Percentiles rank a stretch among this genome's conserved stretches.
Evolutionary conservation across 495 filamentous ascomycete genomes (phyloP).

Genomic region (Penicillium pancosmium): DNA sequence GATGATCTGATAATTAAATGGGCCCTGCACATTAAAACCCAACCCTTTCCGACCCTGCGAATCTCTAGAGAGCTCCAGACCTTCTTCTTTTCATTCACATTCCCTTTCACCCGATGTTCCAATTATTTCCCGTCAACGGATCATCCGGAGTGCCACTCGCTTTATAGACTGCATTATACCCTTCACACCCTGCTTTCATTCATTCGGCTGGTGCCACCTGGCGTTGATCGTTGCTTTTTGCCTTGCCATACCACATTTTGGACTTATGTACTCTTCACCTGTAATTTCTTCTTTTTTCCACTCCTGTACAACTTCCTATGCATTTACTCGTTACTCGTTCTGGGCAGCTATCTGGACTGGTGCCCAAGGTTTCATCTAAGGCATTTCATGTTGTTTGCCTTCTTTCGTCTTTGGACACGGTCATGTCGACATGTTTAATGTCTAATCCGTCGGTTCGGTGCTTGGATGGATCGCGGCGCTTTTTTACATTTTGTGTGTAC

Average conservation of each 20-base stretch:
- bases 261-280: neutral
- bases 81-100: slow-evolving; percentile 1
- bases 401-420: slow-evolving; percentile 10
- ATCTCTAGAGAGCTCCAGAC: neutral
- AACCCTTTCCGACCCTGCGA: neutral
- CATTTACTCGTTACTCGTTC: neutral
- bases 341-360: neutral
- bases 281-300: neutral
- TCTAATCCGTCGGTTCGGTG: slow-evolving; percentile 18
- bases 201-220: slow-evolving; percentile 15
- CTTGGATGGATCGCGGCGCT: slow-evolving; percentile 9
- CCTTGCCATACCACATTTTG: neutral
- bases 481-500: slow-evolving; percentile 4
- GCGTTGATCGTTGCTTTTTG: slow-evolving; percentile 22
- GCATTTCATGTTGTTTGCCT: slow-evolving; percentile 1
- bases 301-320: neutral
- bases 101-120: slow-evolving; percentile 2
- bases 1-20: slow-evolving; percentile 67
- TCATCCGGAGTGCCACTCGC: slow-evolving; percentile 15
- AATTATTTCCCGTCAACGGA: neutral
- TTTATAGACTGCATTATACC: slow-evolving; percentile 30
- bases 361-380: neutral
- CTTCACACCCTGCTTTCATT: slow-evolving; percentile 21
- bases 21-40: neutral
- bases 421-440: slow-evolving; percentile 27